Percentiles rank a stretch among this genome's conserved stretches.
Evolutionary conservation across 2,329 filamentous ascomycete species (phyloP).

Genomic region (Aureobasidium sp.): DNA sequence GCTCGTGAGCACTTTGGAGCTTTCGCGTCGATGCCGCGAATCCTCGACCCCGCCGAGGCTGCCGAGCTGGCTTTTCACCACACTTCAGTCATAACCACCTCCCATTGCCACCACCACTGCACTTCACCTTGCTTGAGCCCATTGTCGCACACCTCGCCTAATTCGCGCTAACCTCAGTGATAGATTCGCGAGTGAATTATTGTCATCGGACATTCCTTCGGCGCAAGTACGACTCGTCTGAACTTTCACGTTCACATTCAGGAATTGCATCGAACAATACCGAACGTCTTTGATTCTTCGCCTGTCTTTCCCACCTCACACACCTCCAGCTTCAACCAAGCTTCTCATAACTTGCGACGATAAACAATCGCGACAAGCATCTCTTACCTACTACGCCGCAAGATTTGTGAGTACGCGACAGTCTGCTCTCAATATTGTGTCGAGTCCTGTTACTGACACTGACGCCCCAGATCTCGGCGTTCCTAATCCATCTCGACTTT

Average conservation of each 20-base stretch:
- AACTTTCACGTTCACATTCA: slow-evolving; percentile 6
- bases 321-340: background rate
- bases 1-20: slow-evolving; percentile 1
- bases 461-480: background rate
- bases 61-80: slow-evolving; percentile 13
- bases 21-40: slow-evolving; percentile 8
- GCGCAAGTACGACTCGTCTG: slow-evolving; percentile 10
- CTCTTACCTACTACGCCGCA: slow-evolving; percentile 6
- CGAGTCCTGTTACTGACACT: background rate
- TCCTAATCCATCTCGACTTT: slow-evolving; percentile 1
- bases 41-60: slow-evolving; percentile 10
- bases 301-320: slow-evolving; percentile 9
- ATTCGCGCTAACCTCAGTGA: slow-evolving; percentile 8
- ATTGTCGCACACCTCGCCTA: slow-evolving; percentile 1
- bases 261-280: slow-evolving; percentile 10
- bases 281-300: slow-evolving; percentile 15
- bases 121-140: background rate
- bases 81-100: background rate
- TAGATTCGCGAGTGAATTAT: slow-evolving; percentile 17
- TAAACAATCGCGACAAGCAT: slow-evolving; percentile 13
- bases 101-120: slow-evolving; percentile 1
- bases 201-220: slow-evolving; percentile 17
- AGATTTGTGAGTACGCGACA: slow-evolving; percentile 6
- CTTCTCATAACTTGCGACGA: slow-evolving; percentile 9
- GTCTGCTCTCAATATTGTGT: background rate